Evolutionary conservation across 257 asterid species (phyloP), one percentile per base, ranked within the genome.

Genomic region (Osmanthus fragrans): DNA sequence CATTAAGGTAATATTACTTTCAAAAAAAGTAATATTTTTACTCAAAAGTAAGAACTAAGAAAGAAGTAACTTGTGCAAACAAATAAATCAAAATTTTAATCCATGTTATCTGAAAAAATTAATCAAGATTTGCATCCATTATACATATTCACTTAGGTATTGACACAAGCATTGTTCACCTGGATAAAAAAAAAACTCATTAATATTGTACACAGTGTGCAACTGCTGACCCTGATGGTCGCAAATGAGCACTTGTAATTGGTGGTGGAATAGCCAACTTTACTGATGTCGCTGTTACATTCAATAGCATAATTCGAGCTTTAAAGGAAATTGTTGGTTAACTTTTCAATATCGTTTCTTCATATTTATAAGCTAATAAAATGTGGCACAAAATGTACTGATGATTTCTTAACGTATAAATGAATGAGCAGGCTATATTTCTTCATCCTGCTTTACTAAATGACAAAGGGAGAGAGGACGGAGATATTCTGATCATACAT

Each of bases 231-330:
- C 98, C 98, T 39, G 97, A 94, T 88, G 97, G 97, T 68, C 86
- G 45, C 23, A 88, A 87, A 85, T 83, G 98, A 84, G 98, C 98
- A 81, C 97, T 94, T 3, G 92, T 94, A 21, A 87, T 94, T 19
- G 98, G 98, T 21, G 98, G 98, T 58, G 97, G 98, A 39, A 94
- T 94, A 73, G 98, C 98, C 34, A 94, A 94, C 87, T 94, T 94
- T 87, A 94, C 98, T 0, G 97, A 94, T 18, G 97, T 92, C 45
- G 98, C 97, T 32, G 94, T 97, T 79, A 94, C 98, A 47, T 92
- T 94, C 81, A 91, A 85, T 72, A 97, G 98, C 83, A 94, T 94
- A 18, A 92, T 94, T 47, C 90, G 97, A 65, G 98, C 98, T 80
- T 86, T 94, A 47, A 92, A 77, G 78, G 98, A 76, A 94, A 94